These are phyloP conservation scores for Dichomitus squalens DNA, from an alignment of 1,284 basidiomycete species.

Conservation along the genomic window DNA sequence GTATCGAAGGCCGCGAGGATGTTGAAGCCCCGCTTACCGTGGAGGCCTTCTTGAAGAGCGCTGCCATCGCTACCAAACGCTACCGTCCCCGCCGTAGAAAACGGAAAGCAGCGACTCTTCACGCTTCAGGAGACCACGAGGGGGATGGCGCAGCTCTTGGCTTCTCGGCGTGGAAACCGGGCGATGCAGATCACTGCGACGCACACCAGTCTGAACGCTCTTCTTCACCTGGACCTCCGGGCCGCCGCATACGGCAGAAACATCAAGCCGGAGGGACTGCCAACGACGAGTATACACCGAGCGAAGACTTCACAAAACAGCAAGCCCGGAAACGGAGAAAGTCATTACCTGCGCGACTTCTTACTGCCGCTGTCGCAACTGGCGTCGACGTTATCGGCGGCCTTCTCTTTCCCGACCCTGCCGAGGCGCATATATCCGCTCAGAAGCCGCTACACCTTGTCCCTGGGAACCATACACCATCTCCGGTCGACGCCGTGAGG, in stretches of 20 bases:
- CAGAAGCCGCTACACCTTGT: constrained; percentile 26
- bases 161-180: no score
- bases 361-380: constrained; percentile 30
- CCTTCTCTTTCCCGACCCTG: neutral
- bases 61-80: neutral
- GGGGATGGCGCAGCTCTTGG: neutral
- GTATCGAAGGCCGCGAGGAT: neutral
- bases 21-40: neutral
- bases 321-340: constrained; percentile 18
- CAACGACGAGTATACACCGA: neutral
- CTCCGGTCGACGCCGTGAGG: constrained; percentile 2
- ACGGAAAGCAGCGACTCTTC: neutral
- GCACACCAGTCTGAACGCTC: neutral
- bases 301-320: neutral
- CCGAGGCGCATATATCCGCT: constrained; percentile 9
- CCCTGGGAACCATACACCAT: constrained; percentile 10
- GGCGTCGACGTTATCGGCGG: constrained; percentile 21
- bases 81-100: neutral
- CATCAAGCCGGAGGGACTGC: constrained; percentile 4
- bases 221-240: no score
- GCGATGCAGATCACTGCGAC: neutral
- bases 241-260: neutral
- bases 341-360: constrained; percentile 26
- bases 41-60: neutral
- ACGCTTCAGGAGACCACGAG: neutral